These are phyloP conservation scores for Globisporangium paroecandrum DNA, from an alignment of 352 stramenopile species.

Conservation along the genomic window DNA sequence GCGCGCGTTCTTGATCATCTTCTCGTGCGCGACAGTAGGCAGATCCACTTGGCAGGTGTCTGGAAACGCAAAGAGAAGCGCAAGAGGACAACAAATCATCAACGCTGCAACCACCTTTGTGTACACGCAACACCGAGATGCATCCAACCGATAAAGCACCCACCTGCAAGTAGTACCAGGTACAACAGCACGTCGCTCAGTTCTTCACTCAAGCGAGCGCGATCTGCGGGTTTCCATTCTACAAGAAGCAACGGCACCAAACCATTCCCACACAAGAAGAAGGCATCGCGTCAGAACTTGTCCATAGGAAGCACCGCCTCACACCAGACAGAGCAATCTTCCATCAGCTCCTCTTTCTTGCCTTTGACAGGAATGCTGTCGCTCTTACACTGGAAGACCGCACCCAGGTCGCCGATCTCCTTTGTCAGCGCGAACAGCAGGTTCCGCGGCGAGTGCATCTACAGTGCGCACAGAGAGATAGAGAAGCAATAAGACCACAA, in stretches of 20 bases:
- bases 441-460: conserved; percentile 83
- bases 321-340: not conserved
- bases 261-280: not conserved
- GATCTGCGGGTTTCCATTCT: conserved; percentile 74
- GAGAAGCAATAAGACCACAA: not conserved
- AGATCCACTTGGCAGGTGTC: conserved; percentile 92
- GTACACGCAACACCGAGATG: no score
- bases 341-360: not conserved
- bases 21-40: conserved; percentile 83
- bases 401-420: conserved; percentile 92
- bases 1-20: conserved; percentile 88
- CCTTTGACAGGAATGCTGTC: conserved; percentile 65
- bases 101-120: no score
- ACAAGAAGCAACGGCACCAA: not conserved
- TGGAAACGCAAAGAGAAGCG: not conserved
- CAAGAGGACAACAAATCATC: not conserved
- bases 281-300: not conserved
- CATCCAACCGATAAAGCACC: not conserved
- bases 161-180: conserved; percentile 86
- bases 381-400: conserved; percentile 93
- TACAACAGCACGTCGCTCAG: conserved; percentile 97
- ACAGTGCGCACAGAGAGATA: not conserved
- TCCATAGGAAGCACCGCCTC: not conserved
- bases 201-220: conserved; percentile 92
- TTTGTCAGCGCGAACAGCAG: conserved; percentile 92